Percentiles rank a stretch among this genome's conserved stretches.
phyloP scores from a whole-genome alignment of 2,329 filamentous ascomycete genomes.

The Cercospora nicotianae region DNA sequence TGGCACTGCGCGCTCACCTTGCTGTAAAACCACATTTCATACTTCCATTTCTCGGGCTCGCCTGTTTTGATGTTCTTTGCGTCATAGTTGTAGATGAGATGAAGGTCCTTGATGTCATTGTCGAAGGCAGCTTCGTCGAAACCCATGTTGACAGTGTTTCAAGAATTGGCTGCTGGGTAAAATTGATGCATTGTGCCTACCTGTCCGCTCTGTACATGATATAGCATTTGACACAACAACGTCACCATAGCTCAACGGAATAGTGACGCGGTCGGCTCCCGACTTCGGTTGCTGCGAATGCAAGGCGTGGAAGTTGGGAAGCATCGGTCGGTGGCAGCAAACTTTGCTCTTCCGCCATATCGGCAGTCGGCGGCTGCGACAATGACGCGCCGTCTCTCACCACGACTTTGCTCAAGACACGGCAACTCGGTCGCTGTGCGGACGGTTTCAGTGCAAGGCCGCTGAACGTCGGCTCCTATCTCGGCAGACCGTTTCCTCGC shows the following conservation, averaged over 20 bases:
- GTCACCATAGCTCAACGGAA: background rate
- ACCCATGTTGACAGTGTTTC: constrained; percentile 8
- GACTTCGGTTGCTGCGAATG: background rate
- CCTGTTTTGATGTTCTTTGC: constrained; percentile 47
- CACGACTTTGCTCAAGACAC: background rate
- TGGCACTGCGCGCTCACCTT: constrained; percentile 44
- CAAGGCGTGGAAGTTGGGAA: background rate
- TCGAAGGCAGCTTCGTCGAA: constrained; percentile 42
- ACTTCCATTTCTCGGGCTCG: constrained; percentile 60
- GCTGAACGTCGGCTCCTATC: background rate
- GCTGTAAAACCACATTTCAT: constrained; percentile 61
- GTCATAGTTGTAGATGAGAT: constrained; percentile 60
- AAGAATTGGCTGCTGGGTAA: background rate
- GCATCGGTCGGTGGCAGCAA: background rate
- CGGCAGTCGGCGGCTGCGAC: constrained; percentile 1
- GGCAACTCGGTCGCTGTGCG: background rate
- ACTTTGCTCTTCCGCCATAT: background rate
- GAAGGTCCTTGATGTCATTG: constrained; percentile 54
- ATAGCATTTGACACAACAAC: background rate
- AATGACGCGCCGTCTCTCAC: background rate
- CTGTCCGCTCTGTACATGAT: background rate
- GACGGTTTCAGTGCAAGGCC: background rate
- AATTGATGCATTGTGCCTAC: background rate
- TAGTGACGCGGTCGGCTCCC: background rate
- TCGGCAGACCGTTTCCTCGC: background rate